phyloP scores from a whole-genome alignment of 169 alveolate genomes.

The Plasmodium ovale region DNA sequence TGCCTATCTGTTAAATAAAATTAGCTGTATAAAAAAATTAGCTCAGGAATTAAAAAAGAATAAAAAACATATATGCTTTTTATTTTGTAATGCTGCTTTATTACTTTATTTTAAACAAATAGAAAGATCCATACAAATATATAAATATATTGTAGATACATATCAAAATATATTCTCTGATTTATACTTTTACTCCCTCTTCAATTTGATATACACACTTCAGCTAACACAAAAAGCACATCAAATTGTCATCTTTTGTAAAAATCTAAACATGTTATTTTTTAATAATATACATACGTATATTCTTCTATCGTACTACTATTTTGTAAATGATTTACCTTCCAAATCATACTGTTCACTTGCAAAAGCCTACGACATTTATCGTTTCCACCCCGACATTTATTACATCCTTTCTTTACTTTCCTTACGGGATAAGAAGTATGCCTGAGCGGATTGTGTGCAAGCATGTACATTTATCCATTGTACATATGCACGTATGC shows the following conservation, averaged over 20 bases:
- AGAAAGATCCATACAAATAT: constrained; percentile 71
- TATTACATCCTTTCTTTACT: constrained; percentile 49
- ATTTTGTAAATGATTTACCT: constrained; percentile 41
- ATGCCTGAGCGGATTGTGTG: too few species aligned
- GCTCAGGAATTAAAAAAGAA: constrained; percentile 57
- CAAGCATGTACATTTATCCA: too few species aligned
- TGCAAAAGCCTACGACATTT: constrained; percentile 38
- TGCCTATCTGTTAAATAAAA: constrained; percentile 50
- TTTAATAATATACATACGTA: constrained; percentile 63
- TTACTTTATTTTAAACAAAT: constrained; percentile 53
- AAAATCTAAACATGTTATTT: constrained; percentile 43
- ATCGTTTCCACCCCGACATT: constrained; percentile 53
- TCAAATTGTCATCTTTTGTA: constrained; percentile 55
- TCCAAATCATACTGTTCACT: constrained; percentile 26
- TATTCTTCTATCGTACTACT: constrained; percentile 57
- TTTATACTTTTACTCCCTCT: constrained; percentile 60
- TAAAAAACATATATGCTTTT: constrained; percentile 34
- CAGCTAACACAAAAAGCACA: constrained; percentile 68
- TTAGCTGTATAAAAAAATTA: constrained; percentile 45
- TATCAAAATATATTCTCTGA: constrained; percentile 65
- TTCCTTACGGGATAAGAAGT: constrained; percentile 35
- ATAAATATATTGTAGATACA: constrained; percentile 62
- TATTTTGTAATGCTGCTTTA: constrained; percentile 71
- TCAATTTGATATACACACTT: constrained; percentile 54
- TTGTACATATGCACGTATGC: too few species aligned